phyloP scores from a whole-genome alignment of 2,329 filamentous ascomycete species.

The Ascochyta viciae-villosae region DNA sequence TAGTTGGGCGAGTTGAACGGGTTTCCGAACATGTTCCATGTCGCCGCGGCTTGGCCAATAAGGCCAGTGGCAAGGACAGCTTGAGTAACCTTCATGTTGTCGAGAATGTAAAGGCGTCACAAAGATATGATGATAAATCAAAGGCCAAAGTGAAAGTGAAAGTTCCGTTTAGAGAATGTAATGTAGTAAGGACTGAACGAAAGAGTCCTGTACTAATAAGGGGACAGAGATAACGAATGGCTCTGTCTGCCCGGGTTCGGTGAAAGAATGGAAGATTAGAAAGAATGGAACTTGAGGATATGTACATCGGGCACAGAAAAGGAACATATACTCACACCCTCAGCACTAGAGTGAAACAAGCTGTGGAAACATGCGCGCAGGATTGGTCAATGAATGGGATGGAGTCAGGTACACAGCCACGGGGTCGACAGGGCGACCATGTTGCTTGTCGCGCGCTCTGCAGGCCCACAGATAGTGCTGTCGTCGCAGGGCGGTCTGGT shows the following conservation, averaged over 20 bases:
- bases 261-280: constrained; percentile 15
- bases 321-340: constrained; percentile 35
- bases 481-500: constrained; percentile 4
- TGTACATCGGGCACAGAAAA: constrained; percentile 26
- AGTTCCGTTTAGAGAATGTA: constrained; percentile 34
- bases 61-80: constrained; percentile 57
- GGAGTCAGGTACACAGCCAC: constrained; percentile 38
- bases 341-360: constrained; percentile 25
- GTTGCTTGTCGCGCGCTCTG: constrained; percentile 42
- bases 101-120: background rate
- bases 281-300: constrained; percentile 17
- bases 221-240: constrained; percentile 50
- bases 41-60: constrained; percentile 54
- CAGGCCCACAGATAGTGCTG: constrained; percentile 20
- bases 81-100: constrained; percentile 53
- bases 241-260: constrained; percentile 37
- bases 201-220: constrained; percentile 37
- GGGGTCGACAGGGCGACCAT: constrained; percentile 25
- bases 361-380: constrained; percentile 30
- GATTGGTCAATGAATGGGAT: constrained; percentile 24
- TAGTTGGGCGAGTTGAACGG: constrained; percentile 73
- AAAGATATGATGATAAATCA: constrained; percentile 11
- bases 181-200: constrained; percentile 29
- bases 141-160: constrained; percentile 19
- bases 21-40: constrained; percentile 59